These are phyloP conservation scores for Oropetium thomaeum DNA, from an alignment of 176 grass and related monocot genomes.

Conservation along the genomic window DNA sequence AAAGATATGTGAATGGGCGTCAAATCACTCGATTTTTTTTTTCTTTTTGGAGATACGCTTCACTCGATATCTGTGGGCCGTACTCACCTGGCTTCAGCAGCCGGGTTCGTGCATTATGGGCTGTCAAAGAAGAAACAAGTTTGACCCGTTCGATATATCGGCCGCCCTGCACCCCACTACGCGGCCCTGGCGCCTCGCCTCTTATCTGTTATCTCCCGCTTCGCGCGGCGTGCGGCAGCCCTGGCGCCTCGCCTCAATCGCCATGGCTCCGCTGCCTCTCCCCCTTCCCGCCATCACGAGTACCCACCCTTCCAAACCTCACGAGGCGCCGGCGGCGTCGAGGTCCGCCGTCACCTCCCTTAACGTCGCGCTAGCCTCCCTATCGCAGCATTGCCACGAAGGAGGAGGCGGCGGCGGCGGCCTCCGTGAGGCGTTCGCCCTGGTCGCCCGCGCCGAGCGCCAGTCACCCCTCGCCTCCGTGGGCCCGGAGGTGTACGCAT, in stretches of 20 bases:
- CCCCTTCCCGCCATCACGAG: constrained; percentile 39
- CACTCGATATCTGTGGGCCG: no score
- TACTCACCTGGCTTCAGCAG: no score
- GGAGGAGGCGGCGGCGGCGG: not conserved
- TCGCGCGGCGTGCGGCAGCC: not conserved
- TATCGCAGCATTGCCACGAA: constrained; percentile 29
- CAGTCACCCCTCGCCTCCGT: constrained; percentile 10
- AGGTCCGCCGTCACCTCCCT: not conserved
- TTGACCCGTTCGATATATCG: no score
- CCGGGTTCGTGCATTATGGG: no score
- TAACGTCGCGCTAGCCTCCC: constrained; percentile 20
- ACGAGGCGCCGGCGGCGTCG: constrained; percentile 7
- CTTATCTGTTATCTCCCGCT: constrained; percentile 25
- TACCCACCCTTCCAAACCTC: constrained; percentile 21
- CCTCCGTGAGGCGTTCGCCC: constrained; percentile 37
- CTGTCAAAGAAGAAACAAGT: no score
- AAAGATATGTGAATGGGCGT: no score
- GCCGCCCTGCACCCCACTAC: no score
- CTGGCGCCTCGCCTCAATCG: not conserved
- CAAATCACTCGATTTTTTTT: no score
- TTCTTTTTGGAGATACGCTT: no score
- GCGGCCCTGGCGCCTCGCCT: no score
- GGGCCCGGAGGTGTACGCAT: constrained; percentile 42
- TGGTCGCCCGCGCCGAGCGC: constrained; percentile 37
- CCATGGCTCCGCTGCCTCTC: constrained; percentile 38